A percentile compares a stretch with the other conserved stretches of the same genome.
phyloP scores from a whole-genome alignment of 2,329 filamentous ascomycete species.

The Exophiala spinifera region DNA sequence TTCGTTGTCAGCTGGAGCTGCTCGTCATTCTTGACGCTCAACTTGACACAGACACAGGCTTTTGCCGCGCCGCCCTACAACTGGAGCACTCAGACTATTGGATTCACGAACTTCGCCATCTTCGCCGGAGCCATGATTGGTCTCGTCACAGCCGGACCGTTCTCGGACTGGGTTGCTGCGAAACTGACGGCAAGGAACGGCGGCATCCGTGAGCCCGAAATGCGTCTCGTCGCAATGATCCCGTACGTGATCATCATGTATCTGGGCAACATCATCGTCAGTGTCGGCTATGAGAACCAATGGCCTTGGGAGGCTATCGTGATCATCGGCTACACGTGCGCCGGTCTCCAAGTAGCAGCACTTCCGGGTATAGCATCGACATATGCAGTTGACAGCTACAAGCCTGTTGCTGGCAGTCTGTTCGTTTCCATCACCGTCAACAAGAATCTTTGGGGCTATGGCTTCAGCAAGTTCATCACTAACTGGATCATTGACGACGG shows the following conservation, averaged over 20 bases:
- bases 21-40: constrained; percentile 57
- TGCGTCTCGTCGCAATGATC: constrained; percentile 56
- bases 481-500: constrained; percentile 50
- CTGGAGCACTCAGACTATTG: constrained; percentile 49
- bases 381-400: constrained; percentile 64
- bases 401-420: constrained; percentile 58
- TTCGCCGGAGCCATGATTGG: constrained; percentile 55
- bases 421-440: constrained; percentile 62
- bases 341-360: constrained; percentile 58
- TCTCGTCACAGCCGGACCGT: constrained; percentile 52
- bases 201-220: constrained; percentile 58
- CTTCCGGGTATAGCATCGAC: constrained; percentile 56
- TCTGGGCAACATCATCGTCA: constrained; percentile 57
- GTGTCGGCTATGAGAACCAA: constrained; percentile 51
- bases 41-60: constrained; percentile 57
- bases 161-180: constrained; percentile 58
- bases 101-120: constrained; percentile 58
- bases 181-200: constrained; percentile 52
- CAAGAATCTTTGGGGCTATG: constrained; percentile 64
- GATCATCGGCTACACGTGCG: constrained; percentile 56
- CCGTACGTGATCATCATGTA: constrained; percentile 57
- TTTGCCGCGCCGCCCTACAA: constrained; percentile 57
- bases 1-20: constrained; percentile 62
- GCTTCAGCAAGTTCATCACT: constrained; percentile 56
- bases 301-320: constrained; percentile 56